Evolutionary conservation across 768 basidiomycete species (phyloP).

Genomic region (Cystofilobasidium capitatum): DNA sequence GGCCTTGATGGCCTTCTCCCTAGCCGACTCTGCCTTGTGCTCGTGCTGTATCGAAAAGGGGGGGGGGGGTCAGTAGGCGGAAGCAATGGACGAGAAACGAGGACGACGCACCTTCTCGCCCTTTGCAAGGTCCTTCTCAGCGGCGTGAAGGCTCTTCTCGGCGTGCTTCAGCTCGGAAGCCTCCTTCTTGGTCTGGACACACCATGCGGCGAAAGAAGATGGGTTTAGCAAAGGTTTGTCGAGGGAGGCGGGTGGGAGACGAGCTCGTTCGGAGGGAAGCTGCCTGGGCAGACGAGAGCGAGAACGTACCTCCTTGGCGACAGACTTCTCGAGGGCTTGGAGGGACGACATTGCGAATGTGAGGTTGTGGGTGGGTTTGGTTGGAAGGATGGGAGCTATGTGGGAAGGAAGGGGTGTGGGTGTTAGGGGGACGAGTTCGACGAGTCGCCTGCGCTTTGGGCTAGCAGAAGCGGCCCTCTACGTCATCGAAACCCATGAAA

Average conservation of each 20-base stretch:
- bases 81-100: slow-evolving; percentile 27
- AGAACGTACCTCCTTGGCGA: slow-evolving; percentile 1
- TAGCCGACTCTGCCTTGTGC: slow-evolving; percentile 37
- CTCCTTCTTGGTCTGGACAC: slow-evolving; percentile 10
- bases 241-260: not conserved
- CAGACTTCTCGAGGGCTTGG: not conserved
- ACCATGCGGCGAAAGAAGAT: not conserved
- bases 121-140: slow-evolving; percentile 51
- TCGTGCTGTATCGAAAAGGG: not conserved
- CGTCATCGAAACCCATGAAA: too few relatives aligned
- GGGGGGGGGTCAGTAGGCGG: slow-evolving; percentile 15
- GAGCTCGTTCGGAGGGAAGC: not conserved
- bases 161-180: slow-evolving; percentile 44
- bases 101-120: slow-evolving; percentile 45
- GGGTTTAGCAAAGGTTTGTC: not conserved
- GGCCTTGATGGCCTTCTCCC: slow-evolving; percentile 46
- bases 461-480: not conserved
- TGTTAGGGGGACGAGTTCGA: not conserved
- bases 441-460: not conserved
- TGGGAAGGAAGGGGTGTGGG: not conserved
- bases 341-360: not conserved
- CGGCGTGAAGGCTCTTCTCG: slow-evolving; percentile 48
- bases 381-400: not conserved
- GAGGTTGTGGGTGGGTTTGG: not conserved
- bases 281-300: too few relatives aligned